Evolutionary conservation across 176 grass and related monocot species (phyloP), one percentile per base, ranked within the genome.

Genomic region (Elaeis guineensis): DNA sequence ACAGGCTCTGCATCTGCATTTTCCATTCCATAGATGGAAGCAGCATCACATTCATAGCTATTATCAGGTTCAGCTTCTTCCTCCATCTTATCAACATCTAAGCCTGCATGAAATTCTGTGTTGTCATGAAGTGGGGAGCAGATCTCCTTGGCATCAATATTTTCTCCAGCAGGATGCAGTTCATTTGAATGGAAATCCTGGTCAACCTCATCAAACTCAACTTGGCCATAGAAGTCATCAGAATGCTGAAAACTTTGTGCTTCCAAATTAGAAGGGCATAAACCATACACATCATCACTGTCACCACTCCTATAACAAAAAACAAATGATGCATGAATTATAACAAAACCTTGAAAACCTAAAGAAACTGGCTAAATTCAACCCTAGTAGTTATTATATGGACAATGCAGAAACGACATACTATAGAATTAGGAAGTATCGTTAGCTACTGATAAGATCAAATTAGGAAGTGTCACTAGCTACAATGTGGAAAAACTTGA

Each of bases 11-110:
- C 58, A 67, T 72, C 77, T 35, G 77, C 70, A 70, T 77, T 80
- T 78, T 89, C 80, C 25, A 83, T 68, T 62, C 69, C 78, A 80
- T 98, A 98, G 66, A 98, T 85, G 68, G 93, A 83, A 20, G 83
- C 82, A 86, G 73, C 81, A 39, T 80, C 71, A 21, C 80, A 89
- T 49, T 91, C 78, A 75, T 86, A 85, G 72, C 82, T 81, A 83
- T 88, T 85, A 66, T 92, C 82, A 64, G 64, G 70, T 83, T 98
- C 93, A 54, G 44, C 74, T 78, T 88, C 87, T 75, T 92, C 79
- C 17, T 98, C 87, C 70, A 78, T 28, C 86, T 88, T 92, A 54
- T 69, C 20, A 51, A 58, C 52, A 14, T 69, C 52, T 58, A 67
- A 32, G 66, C 65, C 62, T 49, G 35, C 57, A 24, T 66, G 52